These are phyloP conservation scores for Schizophyllum amplum DNA, from an alignment of 1,284 basidiomycete species.

Conservation along the genomic window DNA sequence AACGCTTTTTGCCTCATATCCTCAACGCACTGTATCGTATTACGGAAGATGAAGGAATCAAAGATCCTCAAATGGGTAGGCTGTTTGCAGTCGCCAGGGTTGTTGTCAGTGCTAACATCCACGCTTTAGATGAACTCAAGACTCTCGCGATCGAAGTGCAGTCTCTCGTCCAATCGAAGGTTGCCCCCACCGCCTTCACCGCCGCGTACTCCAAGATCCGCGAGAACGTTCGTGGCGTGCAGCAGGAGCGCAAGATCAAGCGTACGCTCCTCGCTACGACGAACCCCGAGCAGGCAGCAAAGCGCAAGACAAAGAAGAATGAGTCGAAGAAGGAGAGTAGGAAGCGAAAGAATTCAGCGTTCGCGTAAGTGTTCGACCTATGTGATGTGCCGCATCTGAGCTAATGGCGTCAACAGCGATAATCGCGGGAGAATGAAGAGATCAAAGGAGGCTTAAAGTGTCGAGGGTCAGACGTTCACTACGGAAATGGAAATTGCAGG, in stretches of 20 bases:
- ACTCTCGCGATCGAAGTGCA: slow-evolving; percentile 79
- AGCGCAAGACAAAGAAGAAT: slow-evolving; percentile 63
- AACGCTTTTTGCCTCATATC: slow-evolving; percentile 76
- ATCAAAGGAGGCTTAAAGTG: too few species aligned
- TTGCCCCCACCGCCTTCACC: slow-evolving; percentile 80
- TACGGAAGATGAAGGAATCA: slow-evolving; percentile 76
- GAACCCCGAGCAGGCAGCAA: slow-evolving; percentile 73
- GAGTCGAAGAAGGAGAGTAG: slow-evolving; percentile 72
- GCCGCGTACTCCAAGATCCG: slow-evolving; percentile 74
- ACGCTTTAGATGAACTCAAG: slow-evolving; percentile 79
- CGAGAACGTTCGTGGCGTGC: slow-evolving; percentile 59
- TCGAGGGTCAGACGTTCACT: too few species aligned
- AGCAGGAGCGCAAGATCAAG: slow-evolving; percentile 67
- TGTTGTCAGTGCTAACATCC: slow-evolving; percentile 4
- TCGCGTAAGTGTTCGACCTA: slow-evolving; percentile 15
- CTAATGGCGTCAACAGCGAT: background rate
- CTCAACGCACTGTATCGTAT: slow-evolving; percentile 85
- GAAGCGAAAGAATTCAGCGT: slow-evolving; percentile 64
- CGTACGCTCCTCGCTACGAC: slow-evolving; percentile 57
- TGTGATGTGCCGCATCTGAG: background rate
- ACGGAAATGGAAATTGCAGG: too few species aligned
- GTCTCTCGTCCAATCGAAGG: slow-evolving; percentile 80
- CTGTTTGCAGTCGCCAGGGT: slow-evolving; percentile 10
- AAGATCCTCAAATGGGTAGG: slow-evolving; percentile 74
- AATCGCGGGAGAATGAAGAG: too few species aligned